phyloP scores from a whole-genome alignment of 2,329 filamentous ascomycete species.

The Colletotrichum incanum region DNA sequence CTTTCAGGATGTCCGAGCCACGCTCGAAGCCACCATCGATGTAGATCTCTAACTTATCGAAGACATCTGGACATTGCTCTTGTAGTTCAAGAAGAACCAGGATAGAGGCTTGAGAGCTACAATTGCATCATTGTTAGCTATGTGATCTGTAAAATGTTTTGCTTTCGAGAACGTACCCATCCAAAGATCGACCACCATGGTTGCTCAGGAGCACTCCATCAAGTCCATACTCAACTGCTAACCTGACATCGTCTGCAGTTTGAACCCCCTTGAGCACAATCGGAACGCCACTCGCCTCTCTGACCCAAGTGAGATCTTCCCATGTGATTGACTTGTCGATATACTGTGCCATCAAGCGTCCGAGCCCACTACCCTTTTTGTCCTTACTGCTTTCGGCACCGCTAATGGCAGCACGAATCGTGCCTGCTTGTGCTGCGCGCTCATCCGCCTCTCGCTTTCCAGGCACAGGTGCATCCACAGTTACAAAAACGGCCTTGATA shows the following conservation, averaged over 20 bases:
- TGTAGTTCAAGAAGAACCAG: conserved; percentile 58
- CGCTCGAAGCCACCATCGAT: conserved; percentile 76
- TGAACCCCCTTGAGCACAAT: conserved; percentile 80
- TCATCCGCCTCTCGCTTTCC: conserved; percentile 68
- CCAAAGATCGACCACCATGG: conserved; percentile 74
- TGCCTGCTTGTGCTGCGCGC: conserved; percentile 62
- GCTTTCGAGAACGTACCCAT: conserved; percentile 54
- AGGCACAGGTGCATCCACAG: conserved; percentile 70
- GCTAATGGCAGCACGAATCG: conserved; percentile 56
- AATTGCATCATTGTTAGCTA: conserved; percentile 61
- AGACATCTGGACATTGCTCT: conserved; percentile 56
- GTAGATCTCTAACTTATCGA: conserved; percentile 64
- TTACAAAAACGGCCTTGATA: conserved; percentile 70
- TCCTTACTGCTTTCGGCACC: conserved; percentile 64
- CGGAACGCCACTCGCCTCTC: conserved; percentile 65
- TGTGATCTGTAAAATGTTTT: conserved; percentile 65
- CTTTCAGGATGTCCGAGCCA: conserved; percentile 79
- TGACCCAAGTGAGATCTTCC: conserved; percentile 76
- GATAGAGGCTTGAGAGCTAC: conserved; percentile 52
- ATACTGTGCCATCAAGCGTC: conserved; percentile 62
- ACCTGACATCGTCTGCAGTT: conserved; percentile 73
- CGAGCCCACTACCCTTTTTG: conserved; percentile 66
- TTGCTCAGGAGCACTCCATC: conserved; percentile 80
- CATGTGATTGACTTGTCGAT: conserved; percentile 72
- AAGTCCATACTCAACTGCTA: conserved; percentile 71